Percentiles rank a stretch among this genome's conserved stretches.
Conservation (phyloP, 768 basidiomycete species). For the Amanita phalloides region DNA sequence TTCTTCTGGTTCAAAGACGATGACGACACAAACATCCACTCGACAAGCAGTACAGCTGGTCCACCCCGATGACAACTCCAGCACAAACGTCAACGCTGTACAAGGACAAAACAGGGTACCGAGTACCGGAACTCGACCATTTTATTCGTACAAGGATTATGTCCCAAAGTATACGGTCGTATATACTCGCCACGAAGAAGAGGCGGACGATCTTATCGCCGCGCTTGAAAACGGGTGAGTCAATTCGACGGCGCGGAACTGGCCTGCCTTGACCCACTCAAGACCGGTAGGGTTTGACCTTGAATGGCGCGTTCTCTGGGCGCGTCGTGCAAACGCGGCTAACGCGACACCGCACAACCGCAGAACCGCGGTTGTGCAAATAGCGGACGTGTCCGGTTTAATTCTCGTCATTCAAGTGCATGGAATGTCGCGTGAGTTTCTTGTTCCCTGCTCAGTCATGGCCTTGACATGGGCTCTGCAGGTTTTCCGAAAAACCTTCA, state of each 20-base stretch:
- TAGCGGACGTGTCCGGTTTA: slow-evolving; percentile 19
- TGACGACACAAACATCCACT: too few species aligned
- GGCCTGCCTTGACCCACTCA: background rate
- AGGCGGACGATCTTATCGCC: slow-evolving; percentile 19
- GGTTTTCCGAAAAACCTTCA: slow-evolving; percentile 21
- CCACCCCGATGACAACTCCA: too few species aligned
- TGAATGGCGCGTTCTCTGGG: slow-evolving; percentile 20
- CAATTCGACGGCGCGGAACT: background rate
- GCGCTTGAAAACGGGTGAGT: slow-evolving; percentile 15
- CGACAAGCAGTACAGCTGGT: too few species aligned
- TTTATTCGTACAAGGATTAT: slow-evolving; percentile 21
- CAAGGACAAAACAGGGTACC: background rate
- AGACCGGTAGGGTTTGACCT: slow-evolving; percentile 23
- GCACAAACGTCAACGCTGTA: too few species aligned
- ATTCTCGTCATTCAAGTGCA: slow-evolving; percentile 22
- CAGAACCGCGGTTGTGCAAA: slow-evolving; percentile 20
- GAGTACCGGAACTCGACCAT: slow-evolving; percentile 1
- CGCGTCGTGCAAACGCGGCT: background rate
- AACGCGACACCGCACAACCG: slow-evolving; percentile 8
- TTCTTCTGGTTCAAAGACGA: background rate
- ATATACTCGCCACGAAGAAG: slow-evolving; percentile 18
- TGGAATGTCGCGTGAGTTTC: slow-evolving; percentile 17
- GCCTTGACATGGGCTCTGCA: slow-evolving; percentile 3
- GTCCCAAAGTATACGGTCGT: slow-evolving; percentile 14
- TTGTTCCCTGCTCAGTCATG: background rate